Percentiles rank a stretch among this genome's conserved stretches.
Evolutionary conservation across 1,284 basidiomycete species (phyloP).

Genomic region (Ustilago tritici): DNA sequence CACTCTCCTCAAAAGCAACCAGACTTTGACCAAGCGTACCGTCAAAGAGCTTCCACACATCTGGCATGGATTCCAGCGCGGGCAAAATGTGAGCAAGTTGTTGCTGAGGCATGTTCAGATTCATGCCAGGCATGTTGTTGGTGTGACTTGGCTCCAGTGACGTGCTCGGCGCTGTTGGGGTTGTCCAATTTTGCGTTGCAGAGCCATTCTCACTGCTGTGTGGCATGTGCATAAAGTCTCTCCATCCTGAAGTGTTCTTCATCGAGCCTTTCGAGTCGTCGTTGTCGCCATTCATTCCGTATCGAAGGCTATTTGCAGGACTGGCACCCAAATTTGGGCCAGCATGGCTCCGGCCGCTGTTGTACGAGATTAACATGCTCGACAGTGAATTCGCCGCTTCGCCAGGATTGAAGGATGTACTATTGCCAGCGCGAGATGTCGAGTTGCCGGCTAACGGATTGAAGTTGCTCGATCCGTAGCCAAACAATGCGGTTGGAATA

Average conservation of each 20-base stretch:
- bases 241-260: conserved; percentile 9
- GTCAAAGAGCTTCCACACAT: conserved; percentile 57
- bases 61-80: conserved; percentile 53
- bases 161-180: conserved; percentile 8
- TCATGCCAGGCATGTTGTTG: conserved; percentile 34
- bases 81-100: conserved; percentile 48
- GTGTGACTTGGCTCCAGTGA: conserved; percentile 10
- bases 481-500: conserved; percentile 27
- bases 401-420: conserved; percentile 25
- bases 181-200: conserved; percentile 9
- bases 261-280: conserved; percentile 12
- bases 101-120: conserved; percentile 47
- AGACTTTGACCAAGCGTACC: conserved; percentile 51
- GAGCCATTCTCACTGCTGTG: conserved; percentile 18
- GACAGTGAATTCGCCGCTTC: conserved; percentile 39
- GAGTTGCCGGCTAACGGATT: conserved; percentile 49
- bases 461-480: conserved; percentile 44
- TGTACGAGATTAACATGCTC: conserved; percentile 47
- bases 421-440: conserved; percentile 20
- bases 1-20: conserved; percentile 48
- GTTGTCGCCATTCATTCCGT: background rate
- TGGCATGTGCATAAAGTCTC: conserved; percentile 7
- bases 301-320: conserved; percentile 1
- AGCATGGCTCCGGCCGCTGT: conserved; percentile 2
- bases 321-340: conserved; percentile 1